These are phyloP conservation scores for Zasmidium cellare DNA, from an alignment of 2,329 filamentous ascomycete genomes.

Conservation along the genomic window DNA sequence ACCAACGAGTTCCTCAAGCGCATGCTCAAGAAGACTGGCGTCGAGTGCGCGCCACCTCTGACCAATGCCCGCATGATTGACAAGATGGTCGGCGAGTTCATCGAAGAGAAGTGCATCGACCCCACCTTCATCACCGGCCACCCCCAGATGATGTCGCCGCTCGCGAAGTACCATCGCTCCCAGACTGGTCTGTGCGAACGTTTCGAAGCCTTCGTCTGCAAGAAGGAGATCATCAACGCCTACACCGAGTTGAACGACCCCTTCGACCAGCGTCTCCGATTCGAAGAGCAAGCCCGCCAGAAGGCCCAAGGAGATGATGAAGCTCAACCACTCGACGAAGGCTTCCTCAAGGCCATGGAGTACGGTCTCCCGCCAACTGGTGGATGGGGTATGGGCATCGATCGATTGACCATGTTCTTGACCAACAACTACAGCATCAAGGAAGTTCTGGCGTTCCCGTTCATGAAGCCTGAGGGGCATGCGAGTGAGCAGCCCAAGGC, in stretches of 20 bases:
- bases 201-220: slow-evolving; percentile 95
- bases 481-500: slow-evolving; percentile 50
- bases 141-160: slow-evolving; percentile 80
- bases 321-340: slow-evolving; percentile 93
- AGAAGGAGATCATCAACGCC: slow-evolving; percentile 95
- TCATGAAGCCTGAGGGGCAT: slow-evolving; percentile 80
- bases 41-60: slow-evolving; percentile 85
- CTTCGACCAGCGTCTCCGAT: slow-evolving; percentile 86
- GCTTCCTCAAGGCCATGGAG: slow-evolving; percentile 86
- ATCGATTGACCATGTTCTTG: slow-evolving; percentile 92
- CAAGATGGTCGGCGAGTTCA: slow-evolving; percentile 85
- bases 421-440: slow-evolving; percentile 95
- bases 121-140: slow-evolving; percentile 91
- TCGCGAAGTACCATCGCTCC: slow-evolving; percentile 90
- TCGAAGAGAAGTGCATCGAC: slow-evolving; percentile 91
- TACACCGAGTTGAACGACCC: slow-evolving; percentile 98
- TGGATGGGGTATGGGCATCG: slow-evolving; percentile 92
- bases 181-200: slow-evolving; percentile 87
- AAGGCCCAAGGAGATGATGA: slow-evolving; percentile 97
- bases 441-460: slow-evolving; percentile 93
- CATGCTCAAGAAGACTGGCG: slow-evolving; percentile 82
- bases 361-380: slow-evolving; percentile 90
- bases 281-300: slow-evolving; percentile 93
- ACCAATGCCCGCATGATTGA: slow-evolving; percentile 97
- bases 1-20: slow-evolving; percentile 83